Percentiles rank a stretch among this genome's conserved stretches.
Evolutionary conservation across 495 filamentous ascomycete species (phyloP).

Genomic region (Xylaria sp.): DNA sequence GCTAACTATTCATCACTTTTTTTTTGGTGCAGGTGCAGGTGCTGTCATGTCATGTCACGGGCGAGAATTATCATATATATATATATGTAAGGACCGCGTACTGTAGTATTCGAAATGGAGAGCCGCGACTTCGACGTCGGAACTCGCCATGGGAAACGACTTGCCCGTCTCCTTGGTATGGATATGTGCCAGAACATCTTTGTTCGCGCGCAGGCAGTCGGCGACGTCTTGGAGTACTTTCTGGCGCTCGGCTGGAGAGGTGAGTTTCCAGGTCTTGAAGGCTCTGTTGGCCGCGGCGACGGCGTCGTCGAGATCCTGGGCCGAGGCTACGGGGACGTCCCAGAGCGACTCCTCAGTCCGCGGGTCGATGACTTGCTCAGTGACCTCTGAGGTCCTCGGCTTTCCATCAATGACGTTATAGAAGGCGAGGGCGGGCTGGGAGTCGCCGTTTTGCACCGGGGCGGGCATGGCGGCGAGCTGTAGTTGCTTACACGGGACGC

Average conservation of each 20-base stretch:
- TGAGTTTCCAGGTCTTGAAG: conserved; percentile 53
- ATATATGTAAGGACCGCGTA: conserved; percentile 25
- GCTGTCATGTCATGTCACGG: neutral
- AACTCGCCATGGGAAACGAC: conserved; percentile 40
- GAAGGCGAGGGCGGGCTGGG: conserved; percentile 40
- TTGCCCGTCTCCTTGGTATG: conserved; percentile 53
- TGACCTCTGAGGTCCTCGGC: conserved; percentile 42
- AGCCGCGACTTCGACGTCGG: conserved; percentile 37
- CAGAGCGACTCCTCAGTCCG: conserved; percentile 56
- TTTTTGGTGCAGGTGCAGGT: too few relatives aligned
- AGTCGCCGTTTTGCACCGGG: conserved; percentile 30
- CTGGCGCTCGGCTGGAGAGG: conserved; percentile 56
- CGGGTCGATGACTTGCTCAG: conserved; percentile 52
- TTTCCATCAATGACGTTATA: conserved; percentile 57
- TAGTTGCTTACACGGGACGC: conserved; percentile 1
- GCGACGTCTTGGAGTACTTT: conserved; percentile 61
- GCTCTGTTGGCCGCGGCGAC: conserved; percentile 54
- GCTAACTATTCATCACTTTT: neutral
- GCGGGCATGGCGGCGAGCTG: conserved; percentile 34
- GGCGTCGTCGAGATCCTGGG: conserved; percentile 58
- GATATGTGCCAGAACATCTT: conserved; percentile 45
- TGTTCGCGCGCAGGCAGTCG: conserved; percentile 44
- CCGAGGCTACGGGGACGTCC: conserved; percentile 51
- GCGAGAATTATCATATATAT: neutral
- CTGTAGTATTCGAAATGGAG: conserved; percentile 43